Evolutionary conservation across 2,329 filamentous ascomycete species (phyloP).

Genomic region (Paraphaeosphaeria minitans): DNA sequence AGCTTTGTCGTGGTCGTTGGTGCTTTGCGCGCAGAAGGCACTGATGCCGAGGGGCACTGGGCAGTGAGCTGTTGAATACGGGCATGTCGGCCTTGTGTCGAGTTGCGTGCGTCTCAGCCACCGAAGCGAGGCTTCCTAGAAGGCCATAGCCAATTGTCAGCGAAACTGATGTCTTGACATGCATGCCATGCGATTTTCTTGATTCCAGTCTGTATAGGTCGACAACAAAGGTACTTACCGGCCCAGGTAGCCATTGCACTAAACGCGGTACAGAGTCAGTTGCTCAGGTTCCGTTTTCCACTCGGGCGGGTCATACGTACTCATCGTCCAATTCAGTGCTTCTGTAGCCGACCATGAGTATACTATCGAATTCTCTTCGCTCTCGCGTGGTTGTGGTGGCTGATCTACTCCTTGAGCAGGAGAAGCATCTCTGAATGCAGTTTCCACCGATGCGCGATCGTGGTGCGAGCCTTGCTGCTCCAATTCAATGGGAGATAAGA

Average conservation of each 20-base stretch:
- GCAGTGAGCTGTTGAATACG: slow-evolving; percentile 27
- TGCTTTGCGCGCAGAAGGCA: slow-evolving; percentile 35
- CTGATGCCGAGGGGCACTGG: slow-evolving; percentile 49
- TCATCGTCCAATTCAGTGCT: slow-evolving; percentile 57
- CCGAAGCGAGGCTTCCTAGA: slow-evolving; percentile 31
- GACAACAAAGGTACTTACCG: slow-evolving; percentile 2
- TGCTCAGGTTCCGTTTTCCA: background rate
- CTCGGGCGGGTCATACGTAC: background rate
- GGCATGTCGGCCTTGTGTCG: slow-evolving; percentile 20
- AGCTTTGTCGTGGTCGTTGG: slow-evolving; percentile 12
- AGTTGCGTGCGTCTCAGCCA: slow-evolving; percentile 51
- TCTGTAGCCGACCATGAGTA: slow-evolving; percentile 52
- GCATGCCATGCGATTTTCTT: background rate
- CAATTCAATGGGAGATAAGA: slow-evolving; percentile 38
- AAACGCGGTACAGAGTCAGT: background rate
- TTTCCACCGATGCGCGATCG: slow-evolving; percentile 13
- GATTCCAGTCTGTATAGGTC: background rate
- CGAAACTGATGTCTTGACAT: slow-evolving; percentile 3
- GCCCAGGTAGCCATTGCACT: slow-evolving; percentile 50
- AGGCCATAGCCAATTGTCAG: slow-evolving; percentile 1
- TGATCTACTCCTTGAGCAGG: slow-evolving; percentile 7
- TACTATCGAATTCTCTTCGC: slow-evolving; percentile 17
- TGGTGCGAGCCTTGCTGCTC: slow-evolving; percentile 28
- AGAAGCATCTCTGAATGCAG: slow-evolving; percentile 5
- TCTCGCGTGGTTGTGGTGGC: slow-evolving; percentile 18